Evolutionary conservation across 495 filamentous ascomycete species (phyloP), one percentile per base, ranked within the genome.

Genomic region (Talaromyces adpressus): DNA sequence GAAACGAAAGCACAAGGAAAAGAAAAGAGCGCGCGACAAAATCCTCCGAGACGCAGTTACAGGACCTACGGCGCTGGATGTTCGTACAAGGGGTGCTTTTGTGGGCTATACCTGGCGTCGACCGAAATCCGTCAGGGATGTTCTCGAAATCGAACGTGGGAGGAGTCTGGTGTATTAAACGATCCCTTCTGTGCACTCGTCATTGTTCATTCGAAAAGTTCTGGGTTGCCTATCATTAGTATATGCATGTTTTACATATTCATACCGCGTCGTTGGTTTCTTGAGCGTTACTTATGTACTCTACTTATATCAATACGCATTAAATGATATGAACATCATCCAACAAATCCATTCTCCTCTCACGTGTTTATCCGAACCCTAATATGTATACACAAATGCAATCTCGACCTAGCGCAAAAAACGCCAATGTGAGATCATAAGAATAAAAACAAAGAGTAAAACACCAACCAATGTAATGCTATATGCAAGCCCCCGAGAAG

Each of bases 31-130:
- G 3, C 80, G 91, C 11, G 93, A 98, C 67, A 86, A 85, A 69
- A 73, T 97, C 61, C 74, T 98, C 53, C 75, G 93, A 39, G 93
- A 98, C 71, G 79, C 78, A 47, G 72, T 78, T 14, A 80, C 87
- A 2, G 84, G 82, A 11, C 79, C 76, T 60, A 82, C 81, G 20
- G 91, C 86, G 1, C 74, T 98, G 67, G 89, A 92, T 62, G 81
- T 93, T 61, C 82, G 93, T 63, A 92, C 92, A 72, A 83, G 77
- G 73, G 88, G 82, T 9, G 91, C 91, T 2, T 97, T 97, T 73
- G 71, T 92, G 59, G 93, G 93, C n/a, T 98, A 98, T 72, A 92
- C 90, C 12, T 97, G 92, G 72, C 84, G 86, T 16, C 78, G 85
- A 59, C 86, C 86, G 4, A 80, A 78, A 64, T 69, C 70, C 6